Conservation (phyloP, 2,329 filamentous ascomycete species). For the Teratosphaeria epicoccoides region DNA sequence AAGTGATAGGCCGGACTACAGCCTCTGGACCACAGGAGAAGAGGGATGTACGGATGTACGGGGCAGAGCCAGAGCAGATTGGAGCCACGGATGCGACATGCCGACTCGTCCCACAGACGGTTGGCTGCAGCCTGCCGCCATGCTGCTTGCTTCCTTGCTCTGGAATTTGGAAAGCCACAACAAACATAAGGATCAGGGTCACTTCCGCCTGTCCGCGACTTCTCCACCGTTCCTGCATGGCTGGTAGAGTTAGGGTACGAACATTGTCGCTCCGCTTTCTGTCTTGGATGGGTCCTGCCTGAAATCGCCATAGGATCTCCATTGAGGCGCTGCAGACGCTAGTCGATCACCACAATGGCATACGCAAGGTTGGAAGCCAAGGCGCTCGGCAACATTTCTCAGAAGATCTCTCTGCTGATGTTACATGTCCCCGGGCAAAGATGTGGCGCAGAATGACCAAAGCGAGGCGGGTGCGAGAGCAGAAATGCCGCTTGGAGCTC, state of each 20-base stretch:
- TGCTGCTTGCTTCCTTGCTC: neutral
- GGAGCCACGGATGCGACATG: neutral
- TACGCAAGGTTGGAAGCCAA: neutral
- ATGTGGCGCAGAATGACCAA: neutral
- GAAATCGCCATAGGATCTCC: neutral
- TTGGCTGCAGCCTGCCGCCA: neutral
- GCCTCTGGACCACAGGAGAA: neutral
- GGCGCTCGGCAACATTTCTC: neutral
- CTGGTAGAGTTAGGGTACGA: neutral
- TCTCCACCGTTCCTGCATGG: neutral
- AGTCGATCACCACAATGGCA: neutral
- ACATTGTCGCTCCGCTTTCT: neutral
- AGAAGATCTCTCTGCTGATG: neutral
- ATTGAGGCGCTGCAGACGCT: neutral
- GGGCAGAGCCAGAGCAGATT: neutral
- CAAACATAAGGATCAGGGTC: neutral
- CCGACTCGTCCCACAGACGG: neutral
- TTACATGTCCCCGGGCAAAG: neutral
- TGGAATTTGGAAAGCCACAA: neutral
- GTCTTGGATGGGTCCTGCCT: neutral
- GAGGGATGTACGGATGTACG: neutral
- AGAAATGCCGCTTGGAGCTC: neutral
- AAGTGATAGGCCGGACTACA: neutral
- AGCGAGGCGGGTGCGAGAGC: no score
- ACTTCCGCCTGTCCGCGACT: neutral